A percentile compares a stretch with the other conserved stretches of the same genome.
Evolutionary conservation across 2,329 filamentous ascomycete genomes (phyloP).

Genomic region (Cercospora sojina): DNA sequence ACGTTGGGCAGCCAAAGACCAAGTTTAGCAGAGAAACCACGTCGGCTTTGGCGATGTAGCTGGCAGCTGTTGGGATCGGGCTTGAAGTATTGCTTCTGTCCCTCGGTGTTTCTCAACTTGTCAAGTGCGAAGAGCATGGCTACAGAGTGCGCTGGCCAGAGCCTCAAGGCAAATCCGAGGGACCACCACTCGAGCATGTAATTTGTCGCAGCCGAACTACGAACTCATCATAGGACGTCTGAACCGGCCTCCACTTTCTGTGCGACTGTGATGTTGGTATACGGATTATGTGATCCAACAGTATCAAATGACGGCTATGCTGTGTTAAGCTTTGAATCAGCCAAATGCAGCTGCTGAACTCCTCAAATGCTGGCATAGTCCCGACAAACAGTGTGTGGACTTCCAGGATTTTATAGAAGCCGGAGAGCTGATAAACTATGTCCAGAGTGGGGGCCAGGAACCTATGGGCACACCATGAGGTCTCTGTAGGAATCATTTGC

Average conservation of each 20-base stretch:
- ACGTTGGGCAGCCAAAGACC: background rate
- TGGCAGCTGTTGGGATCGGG: background rate
- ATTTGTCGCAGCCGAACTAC: background rate
- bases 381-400: too few relatives aligned
- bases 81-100: background rate
- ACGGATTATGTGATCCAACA: background rate
- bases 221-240: too few relatives aligned
- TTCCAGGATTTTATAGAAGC: background rate
- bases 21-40: background rate
- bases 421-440: background rate
- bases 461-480: background rate
- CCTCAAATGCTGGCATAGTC: background rate
- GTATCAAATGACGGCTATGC: background rate
- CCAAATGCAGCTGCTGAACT: background rate
- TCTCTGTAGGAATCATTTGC: background rate
- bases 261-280: background rate
- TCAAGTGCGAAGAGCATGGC: too few relatives aligned
- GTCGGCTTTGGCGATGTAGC: background rate
- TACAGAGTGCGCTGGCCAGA: background rate
- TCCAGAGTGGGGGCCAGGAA: too few relatives aligned
- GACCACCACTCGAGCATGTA: background rate
- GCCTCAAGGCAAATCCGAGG: too few relatives aligned
- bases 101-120: too few relatives aligned
- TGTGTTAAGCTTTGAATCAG: background rate
- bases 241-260: background rate